Evolutionary conservation across 129 eudicot genomes (phyloP).

Genomic region (Deinandra increscens): DNA sequence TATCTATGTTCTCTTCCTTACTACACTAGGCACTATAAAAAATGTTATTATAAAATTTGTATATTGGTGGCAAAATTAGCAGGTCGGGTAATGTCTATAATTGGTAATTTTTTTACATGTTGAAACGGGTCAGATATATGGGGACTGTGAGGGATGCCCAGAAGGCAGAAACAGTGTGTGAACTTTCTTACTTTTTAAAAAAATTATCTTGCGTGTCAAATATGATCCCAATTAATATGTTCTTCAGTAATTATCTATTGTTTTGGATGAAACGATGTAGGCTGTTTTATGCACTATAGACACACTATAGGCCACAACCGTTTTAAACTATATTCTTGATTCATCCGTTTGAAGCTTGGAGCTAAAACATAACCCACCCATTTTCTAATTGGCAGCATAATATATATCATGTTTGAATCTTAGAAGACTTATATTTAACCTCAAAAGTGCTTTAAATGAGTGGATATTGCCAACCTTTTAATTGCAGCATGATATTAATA

Average conservation of each 20-base stretch:
- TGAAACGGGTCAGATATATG: neutral
- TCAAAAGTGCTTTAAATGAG: too few relatives aligned
- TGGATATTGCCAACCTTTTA: too few relatives aligned
- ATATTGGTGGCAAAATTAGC: neutral
- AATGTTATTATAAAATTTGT: neutral
- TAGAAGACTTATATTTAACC: too few relatives aligned
- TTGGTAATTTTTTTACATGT: neutral
- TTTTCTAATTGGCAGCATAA: too few relatives aligned
- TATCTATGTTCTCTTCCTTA: neutral
- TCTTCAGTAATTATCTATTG: neutral
- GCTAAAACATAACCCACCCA: too few relatives aligned
- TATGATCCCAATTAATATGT: neutral
- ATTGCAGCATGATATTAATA: too few relatives aligned
- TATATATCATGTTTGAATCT: too few relatives aligned
- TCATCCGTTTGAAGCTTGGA: too few relatives aligned
- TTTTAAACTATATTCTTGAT: too few relatives aligned
- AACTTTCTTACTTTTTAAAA: too few relatives aligned
- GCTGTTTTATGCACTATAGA: neutral
- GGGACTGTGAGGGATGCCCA: neutral
- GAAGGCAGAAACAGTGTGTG: neutral
- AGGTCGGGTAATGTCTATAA: neutral
- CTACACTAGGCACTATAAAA: neutral
- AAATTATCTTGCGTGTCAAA: neutral
- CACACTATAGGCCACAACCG: too few relatives aligned
- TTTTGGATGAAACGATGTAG: neutral